phyloP scores from a whole-genome alignment of 176 grass and related monocot species.

The Oryza australiensis region DNA sequence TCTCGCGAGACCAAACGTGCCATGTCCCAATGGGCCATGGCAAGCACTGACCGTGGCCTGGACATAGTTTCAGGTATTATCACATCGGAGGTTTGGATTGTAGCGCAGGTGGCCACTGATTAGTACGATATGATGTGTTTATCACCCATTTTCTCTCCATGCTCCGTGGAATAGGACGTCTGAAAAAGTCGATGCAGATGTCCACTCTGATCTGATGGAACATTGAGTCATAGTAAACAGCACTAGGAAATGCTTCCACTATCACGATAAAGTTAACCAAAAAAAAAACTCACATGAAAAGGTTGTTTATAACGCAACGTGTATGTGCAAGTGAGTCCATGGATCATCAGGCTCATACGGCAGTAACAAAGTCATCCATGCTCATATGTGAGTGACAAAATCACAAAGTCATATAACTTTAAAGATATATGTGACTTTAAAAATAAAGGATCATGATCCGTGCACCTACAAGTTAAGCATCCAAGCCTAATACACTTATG shows the following conservation, averaged over 20 bases:
- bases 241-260: slow-evolving; percentile 6
- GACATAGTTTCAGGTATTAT: slow-evolving; percentile 42
- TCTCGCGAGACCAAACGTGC: neutral
- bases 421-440: too few species aligned
- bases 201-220: neutral
- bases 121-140: neutral
- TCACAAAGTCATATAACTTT: too few species aligned
- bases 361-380: too few species aligned
- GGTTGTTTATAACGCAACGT: too few species aligned
- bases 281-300: too few species aligned
- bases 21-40: slow-evolving; percentile 36
- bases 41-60: slow-evolving; percentile 13
- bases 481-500: too few species aligned
- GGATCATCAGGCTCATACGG: too few species aligned
- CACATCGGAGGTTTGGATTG: slow-evolving; percentile 49
- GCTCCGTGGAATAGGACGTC: slow-evolving; percentile 37
- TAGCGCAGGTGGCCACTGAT: slow-evolving; percentile 42
- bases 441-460: too few species aligned
- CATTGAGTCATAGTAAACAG: neutral
- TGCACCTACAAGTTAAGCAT: too few species aligned
- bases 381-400: too few species aligned
- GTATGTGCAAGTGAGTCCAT: too few species aligned
- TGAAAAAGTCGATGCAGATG: slow-evolving; percentile 19
- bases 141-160: slow-evolving; percentile 7
- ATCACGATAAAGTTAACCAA: neutral